These are phyloP conservation scores for Gossypium gossypioides DNA, from an alignment of 441 rosid species.

Conservation along the genomic window DNA sequence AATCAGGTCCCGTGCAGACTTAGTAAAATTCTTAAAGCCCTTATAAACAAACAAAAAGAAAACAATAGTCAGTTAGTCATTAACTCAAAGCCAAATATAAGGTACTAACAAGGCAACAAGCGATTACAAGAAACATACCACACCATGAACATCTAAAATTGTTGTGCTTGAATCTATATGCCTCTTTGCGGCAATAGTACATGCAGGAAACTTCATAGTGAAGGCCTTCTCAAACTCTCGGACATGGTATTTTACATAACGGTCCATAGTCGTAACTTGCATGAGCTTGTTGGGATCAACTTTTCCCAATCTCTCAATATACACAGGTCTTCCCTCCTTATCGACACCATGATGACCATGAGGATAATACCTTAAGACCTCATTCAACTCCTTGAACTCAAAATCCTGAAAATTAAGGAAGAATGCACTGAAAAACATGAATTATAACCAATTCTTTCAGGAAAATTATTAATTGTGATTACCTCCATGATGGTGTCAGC, in stretches of 20 bases:
- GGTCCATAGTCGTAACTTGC: conserved; percentile 89
- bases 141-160: conserved; percentile 94
- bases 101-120: neutral
- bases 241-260: conserved; percentile 82
- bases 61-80: neutral
- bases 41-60: conserved; percentile 16
- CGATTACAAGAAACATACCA: conserved; percentile 41
- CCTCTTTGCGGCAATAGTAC: conserved; percentile 84
- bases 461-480: conserved; percentile 12
- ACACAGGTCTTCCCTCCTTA: conserved; percentile 88
- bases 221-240: conserved; percentile 86
- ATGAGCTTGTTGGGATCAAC: conserved; percentile 83
- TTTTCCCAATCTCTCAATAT: conserved; percentile 87
- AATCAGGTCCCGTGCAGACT: conserved; percentile 86
- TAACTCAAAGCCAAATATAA: conserved; percentile 4
- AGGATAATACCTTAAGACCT: conserved; percentile 79
- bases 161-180: conserved; percentile 94
- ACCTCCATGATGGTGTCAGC: conserved; percentile 81
- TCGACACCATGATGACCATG: conserved; percentile 97
- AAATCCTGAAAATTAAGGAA: conserved; percentile 17
- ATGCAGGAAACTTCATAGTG: conserved; percentile 77
- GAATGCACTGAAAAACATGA: conserved; percentile 7
- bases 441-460: neutral
- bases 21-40: conserved; percentile 87
- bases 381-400: conserved; percentile 46